phyloP scores from a whole-genome alignment of 371 early-diverging fungal species.

The Mortierella sp. region DNA sequence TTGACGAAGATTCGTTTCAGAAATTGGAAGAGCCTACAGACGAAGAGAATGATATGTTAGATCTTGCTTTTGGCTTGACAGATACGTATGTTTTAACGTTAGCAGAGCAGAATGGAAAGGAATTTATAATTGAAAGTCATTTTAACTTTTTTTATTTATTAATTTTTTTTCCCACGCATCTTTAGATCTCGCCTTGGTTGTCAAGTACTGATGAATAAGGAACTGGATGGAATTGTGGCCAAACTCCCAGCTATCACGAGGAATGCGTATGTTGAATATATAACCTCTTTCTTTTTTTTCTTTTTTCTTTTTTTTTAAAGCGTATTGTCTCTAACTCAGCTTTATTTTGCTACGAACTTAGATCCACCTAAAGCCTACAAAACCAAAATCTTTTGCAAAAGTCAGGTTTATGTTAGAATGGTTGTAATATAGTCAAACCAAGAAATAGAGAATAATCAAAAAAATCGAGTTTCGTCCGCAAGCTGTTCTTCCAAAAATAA shows the following conservation, averaged over 20 bases:
- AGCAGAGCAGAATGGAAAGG: too few species aligned
- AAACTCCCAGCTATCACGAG: slow-evolving; percentile 95
- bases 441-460: not conserved
- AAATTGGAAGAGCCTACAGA: slow-evolving; percentile 95
- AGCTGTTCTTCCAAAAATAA: not conserved
- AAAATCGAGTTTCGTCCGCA: too few species aligned
- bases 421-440: not conserved
- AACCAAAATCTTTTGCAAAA: too few species aligned
- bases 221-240: slow-evolving; percentile 90
- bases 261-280: slow-evolving; percentile 93
- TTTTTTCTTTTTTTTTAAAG: not conserved
- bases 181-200: slow-evolving; percentile 97
- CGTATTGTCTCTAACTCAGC: not conserved
- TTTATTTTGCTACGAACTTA: not conserved
- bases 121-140: too few species aligned
- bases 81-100: slow-evolving; percentile 78
- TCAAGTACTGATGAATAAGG: slow-evolving; percentile 90
- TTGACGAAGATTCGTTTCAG: slow-evolving; percentile 88
- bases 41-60: slow-evolving; percentile 99
- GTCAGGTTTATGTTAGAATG: too few species aligned
- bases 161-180: too few species aligned
- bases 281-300: slow-evolving; percentile 18
- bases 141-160: too few species aligned
- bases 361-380: too few species aligned
- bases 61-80: slow-evolving; percentile 97